Percentiles rank a stretch among this genome's conserved stretches.
phyloP scores from a whole-genome alignment of 2,329 filamentous ascomycete species.

The Venturia asperata region DNA sequence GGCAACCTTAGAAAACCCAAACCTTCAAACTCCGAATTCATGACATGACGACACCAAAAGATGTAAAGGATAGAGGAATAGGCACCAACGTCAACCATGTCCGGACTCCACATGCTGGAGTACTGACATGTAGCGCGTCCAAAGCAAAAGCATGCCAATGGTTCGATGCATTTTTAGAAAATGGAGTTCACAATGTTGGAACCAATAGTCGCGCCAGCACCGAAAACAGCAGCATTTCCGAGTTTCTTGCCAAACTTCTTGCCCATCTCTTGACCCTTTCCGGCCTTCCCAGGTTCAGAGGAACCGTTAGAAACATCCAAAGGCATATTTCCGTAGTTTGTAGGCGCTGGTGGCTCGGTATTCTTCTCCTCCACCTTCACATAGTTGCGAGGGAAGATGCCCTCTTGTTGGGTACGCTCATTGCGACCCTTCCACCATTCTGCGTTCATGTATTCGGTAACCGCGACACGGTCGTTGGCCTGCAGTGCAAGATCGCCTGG shows the following conservation, averaged over 20 bases:
- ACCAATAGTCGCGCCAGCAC: conserved; percentile 85
- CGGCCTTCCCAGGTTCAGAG: conserved; percentile 37
- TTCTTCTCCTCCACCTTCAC: conserved; percentile 63
- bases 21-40: not conserved
- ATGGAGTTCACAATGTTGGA: conserved; percentile 86
- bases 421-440: conserved; percentile 97
- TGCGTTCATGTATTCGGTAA: conserved; percentile 89
- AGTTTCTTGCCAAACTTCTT: conserved; percentile 98
- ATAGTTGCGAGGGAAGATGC: conserved; percentile 93
- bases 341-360: conserved; percentile 34
- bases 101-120: not conserved
- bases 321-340: conserved; percentile 64
- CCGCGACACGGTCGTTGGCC: conserved; percentile 70
- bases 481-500: conserved; percentile 74
- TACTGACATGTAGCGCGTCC: not conserved
- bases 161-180: conserved; percentile 50
- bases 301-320: conserved; percentile 63
- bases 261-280: conserved; percentile 65
- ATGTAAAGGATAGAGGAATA: too few relatives aligned
- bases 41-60: not conserved
- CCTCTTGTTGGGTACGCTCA: conserved; percentile 71
- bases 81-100: not conserved
- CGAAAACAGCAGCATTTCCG: conserved; percentile 79
- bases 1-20: not conserved
- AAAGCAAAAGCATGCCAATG: not conserved